phyloP scores from a whole-genome alignment of 2,329 filamentous ascomycete species.

The Paecilomyces sp. region DNA sequence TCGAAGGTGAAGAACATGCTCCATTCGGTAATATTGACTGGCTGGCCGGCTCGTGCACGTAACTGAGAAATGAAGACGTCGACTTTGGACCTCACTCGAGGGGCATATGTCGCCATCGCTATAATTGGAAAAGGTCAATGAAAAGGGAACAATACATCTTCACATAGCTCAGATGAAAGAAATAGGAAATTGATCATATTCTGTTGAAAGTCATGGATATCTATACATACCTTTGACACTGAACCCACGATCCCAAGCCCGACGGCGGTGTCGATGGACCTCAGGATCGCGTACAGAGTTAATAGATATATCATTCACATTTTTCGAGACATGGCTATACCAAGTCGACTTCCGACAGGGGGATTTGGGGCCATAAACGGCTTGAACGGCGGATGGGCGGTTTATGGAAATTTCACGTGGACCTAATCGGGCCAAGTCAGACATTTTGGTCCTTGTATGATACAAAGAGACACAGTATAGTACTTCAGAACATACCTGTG shows the following conservation, averaged over 20 bases:
- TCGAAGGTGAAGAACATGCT: constrained; percentile 16
- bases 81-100: constrained; percentile 1
- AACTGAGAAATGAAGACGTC: constrained; percentile 1
- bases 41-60: background rate
- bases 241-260: constrained; percentile 8
- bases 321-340: constrained; percentile 7
- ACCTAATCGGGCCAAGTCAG: background rate
- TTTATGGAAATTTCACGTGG: constrained; percentile 3
- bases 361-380: constrained; percentile 6
- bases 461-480: no score
- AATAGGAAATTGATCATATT: no score
- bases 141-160: no score
- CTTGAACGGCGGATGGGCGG: constrained; percentile 5
- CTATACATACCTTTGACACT: constrained; percentile 8
- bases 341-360: constrained; percentile 8
- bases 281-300: constrained; percentile 7
- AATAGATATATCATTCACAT: constrained; percentile 3
- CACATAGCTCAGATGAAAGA: no score
- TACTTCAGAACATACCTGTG: constrained; percentile 14
- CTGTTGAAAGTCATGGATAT: background rate
- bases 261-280: constrained; percentile 6
- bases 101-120: constrained; percentile 1
- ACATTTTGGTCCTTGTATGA: no score
- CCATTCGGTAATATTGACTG: constrained; percentile 8
- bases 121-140: background rate